phyloP scores from a whole-genome alignment of 768 basidiomycete genomes.

The Cubamyces lactineus region DNA sequence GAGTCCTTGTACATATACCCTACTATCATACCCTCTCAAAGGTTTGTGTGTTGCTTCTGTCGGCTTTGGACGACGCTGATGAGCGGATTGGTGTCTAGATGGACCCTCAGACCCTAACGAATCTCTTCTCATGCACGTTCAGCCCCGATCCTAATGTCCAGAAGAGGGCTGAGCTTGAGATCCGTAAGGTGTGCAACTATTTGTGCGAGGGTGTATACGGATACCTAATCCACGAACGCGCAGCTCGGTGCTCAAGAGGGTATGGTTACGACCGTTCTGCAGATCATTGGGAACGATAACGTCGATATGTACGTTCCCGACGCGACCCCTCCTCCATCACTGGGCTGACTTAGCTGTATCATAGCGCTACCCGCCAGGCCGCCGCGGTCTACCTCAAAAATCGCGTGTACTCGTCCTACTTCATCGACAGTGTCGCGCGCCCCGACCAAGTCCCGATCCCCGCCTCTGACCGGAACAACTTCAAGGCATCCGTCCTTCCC shows the following conservation, averaged over 20 bases:
- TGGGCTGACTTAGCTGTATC: slow-evolving; percentile 10
- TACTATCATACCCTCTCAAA: slow-evolving; percentile 13
- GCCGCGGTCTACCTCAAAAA: slow-evolving; percentile 92
- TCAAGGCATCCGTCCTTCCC: slow-evolving; percentile 68
- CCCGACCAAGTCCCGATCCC: slow-evolving; percentile 68
- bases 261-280: slow-evolving; percentile 79
- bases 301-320: slow-evolving; percentile 68
- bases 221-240: slow-evolving; percentile 18
- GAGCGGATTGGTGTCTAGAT: slow-evolving; percentile 39
- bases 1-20: slow-evolving; percentile 27
- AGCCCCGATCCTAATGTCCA: slow-evolving; percentile 86
- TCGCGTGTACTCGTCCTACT: slow-evolving; percentile 72
- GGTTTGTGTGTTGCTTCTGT: neutral
- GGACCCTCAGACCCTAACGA: slow-evolving; percentile 77
- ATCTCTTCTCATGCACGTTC: slow-evolving; percentile 80
- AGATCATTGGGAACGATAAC: slow-evolving; percentile 80
- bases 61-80: neutral
- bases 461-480: slow-evolving; percentile 69
- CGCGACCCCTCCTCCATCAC: slow-evolving; percentile 37
- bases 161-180: slow-evolving; percentile 83
- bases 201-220: neutral
- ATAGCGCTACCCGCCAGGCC: slow-evolving; percentile 80
- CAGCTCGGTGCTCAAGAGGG: slow-evolving; percentile 83
- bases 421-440: slow-evolving; percentile 51
- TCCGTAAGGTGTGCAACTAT: slow-evolving; percentile 65